These are phyloP conservation scores for Blakeslea trispora DNA, from an alignment of 371 early-diverging fungal genomes.

Conservation along the genomic window DNA sequence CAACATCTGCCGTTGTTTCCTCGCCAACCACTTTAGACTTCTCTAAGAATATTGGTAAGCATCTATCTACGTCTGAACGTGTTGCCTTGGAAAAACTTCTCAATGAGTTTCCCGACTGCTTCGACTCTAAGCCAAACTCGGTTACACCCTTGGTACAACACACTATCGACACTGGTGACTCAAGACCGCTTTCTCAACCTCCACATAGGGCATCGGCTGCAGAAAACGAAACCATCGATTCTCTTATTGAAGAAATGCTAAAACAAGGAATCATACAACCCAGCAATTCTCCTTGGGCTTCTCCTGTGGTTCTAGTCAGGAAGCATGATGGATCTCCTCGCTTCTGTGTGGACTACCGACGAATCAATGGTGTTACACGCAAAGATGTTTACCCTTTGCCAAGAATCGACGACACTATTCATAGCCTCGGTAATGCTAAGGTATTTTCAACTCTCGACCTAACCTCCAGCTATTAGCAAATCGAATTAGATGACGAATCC, in stretches of 20 bases:
- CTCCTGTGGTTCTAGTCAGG: conserved; percentile 30
- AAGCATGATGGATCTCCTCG: conserved; percentile 34
- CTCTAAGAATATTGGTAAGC: not conserved
- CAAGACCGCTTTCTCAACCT: conserved; percentile 8
- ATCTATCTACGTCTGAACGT: not conserved
- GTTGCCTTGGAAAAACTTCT: conserved; percentile 1
- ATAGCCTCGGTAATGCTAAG: conserved; percentile 24
- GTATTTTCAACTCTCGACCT: conserved; percentile 26
- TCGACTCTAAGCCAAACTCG: conserved; percentile 6
- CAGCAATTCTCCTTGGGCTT: conserved; percentile 29
- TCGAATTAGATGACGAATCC: conserved; percentile 5
- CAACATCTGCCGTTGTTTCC: not conserved
- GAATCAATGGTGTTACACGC: conserved; percentile 37
- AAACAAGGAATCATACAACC: conserved; percentile 20
- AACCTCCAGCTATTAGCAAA: conserved; percentile 11
- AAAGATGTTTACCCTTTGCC: conserved; percentile 32
- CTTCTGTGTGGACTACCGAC: conserved; percentile 3
- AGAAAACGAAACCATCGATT: conserved; percentile 17
- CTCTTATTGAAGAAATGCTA: conserved; percentile 23
- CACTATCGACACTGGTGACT: conserved; percentile 15
- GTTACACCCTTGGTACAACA: conserved; percentile 4
- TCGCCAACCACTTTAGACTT: conserved; percentile 3
- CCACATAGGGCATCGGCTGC: conserved; percentile 8
- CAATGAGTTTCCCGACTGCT: conserved; percentile 17
- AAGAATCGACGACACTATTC: conserved; percentile 6